These are phyloP conservation scores for Exutisphaerella laricina DNA, from an alignment of 2,329 filamentous ascomycete species.

Conservation along the genomic window DNA sequence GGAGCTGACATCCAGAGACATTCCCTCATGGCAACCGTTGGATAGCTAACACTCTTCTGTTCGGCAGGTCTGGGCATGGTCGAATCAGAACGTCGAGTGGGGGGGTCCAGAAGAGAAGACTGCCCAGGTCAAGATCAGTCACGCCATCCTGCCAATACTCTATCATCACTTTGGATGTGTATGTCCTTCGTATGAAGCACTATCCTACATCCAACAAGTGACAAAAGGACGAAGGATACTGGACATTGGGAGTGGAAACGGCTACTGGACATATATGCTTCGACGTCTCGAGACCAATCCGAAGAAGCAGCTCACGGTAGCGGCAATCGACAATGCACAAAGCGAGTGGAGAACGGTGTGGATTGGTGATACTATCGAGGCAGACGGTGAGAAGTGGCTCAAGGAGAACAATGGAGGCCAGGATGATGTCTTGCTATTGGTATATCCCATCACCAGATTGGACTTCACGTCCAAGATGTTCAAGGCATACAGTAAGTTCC, in stretches of 20 bases:
- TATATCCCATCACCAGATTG: slow-evolving; percentile 65
- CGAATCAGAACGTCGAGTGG: slow-evolving; percentile 60
- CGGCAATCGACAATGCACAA: slow-evolving; percentile 62
- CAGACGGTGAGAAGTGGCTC: slow-evolving; percentile 58
- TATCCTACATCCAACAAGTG: slow-evolving; percentile 55
- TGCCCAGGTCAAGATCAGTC: slow-evolving; percentile 50
- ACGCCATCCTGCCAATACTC: slow-evolving; percentile 65
- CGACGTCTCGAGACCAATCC: slow-evolving; percentile 49
- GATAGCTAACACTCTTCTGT: too few species aligned
- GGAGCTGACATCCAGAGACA: too few species aligned
- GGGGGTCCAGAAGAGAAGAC: slow-evolving; percentile 54
- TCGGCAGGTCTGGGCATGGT: slow-evolving; percentile 65
- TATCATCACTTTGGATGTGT: slow-evolving; percentile 77
- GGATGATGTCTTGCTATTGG: slow-evolving; percentile 59
- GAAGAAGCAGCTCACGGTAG: slow-evolving; percentile 39
- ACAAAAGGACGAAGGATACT: slow-evolving; percentile 50
- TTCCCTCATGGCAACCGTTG: too few species aligned
- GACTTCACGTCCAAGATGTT: slow-evolving; percentile 61
- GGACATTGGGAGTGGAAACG: slow-evolving; percentile 66
- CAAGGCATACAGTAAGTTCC: slow-evolving; percentile 47
- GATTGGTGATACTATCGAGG: slow-evolving; percentile 60
- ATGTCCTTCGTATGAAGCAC: slow-evolving; percentile 60
- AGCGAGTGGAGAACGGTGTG: slow-evolving; percentile 64
- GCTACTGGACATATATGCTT: slow-evolving; percentile 71
- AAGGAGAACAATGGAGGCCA: slow-evolving; percentile 45